Base-by-base conservation (phyloP, 1,139 yeast genomes). In the Yamadazyma diddensiae region DNA sequence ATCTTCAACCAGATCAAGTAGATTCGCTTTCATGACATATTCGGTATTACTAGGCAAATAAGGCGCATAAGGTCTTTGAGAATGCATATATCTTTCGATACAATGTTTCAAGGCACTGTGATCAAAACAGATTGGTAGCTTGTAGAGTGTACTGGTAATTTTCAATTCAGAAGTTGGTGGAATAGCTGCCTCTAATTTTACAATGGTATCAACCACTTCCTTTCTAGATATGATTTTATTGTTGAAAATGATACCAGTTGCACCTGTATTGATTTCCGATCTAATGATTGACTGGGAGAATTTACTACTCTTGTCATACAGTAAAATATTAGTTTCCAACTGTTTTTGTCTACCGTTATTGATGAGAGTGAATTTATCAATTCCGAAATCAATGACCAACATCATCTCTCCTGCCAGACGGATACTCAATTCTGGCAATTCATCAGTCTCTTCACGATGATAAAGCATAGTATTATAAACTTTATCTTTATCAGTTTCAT, bases 21-120 rank as follows among this genome's bases (percentile, higher is more conserved):
- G 49, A 34, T 57, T 60, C 8, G 63, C 62, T 25, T 42, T 52
- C 56, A 55, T 58, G 15, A 61, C 42, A 37, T 52, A 61, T 25
- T 57, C 59, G 5, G 51, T 41, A 33, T 61, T 61, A 32, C 52
- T 50, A 12, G 67, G 67, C 28, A 61, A 47, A 34, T 61, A 61
- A 5, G 65, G 54, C 7, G 66, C 67, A 46, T 53, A 55, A 1
- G 65, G 62, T 42, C 66, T 50, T 40, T 59, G 65, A 3, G 65
- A 55, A 38, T 54, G 62, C 39, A 46, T 55, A 33, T 60, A 60
- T 30, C 66, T 43, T 16, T 55, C 59, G 29, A 59, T 43, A 33
- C 63, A 58, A 33, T 53, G 55, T n/a, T 34, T 46, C 25, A 60
- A 42, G 1, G 65, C 59, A 24, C 48, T 43, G 30, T 60, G 65